Evolutionary conservation across 306 rosid species (phyloP).

Genomic region (Sphenostylis stenocarpa): DNA sequence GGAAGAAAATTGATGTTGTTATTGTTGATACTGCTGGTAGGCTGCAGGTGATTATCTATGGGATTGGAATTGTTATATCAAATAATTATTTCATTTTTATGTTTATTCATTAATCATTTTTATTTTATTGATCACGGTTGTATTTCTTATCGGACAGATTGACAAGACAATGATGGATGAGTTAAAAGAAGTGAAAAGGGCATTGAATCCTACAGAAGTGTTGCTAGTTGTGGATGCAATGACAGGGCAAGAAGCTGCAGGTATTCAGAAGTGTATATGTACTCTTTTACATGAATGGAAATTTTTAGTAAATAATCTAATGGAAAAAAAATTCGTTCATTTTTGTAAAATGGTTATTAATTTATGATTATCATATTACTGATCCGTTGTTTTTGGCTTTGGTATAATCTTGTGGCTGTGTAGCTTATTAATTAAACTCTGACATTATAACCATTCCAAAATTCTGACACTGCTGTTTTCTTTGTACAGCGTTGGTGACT

Average conservation of each 20-base stretch:
- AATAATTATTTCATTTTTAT: background rate
- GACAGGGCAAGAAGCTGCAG: conserved; percentile 99
- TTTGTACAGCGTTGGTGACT: conserved; percentile 78
- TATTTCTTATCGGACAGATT: conserved; percentile 54
- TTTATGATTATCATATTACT: conserved; percentile 11
- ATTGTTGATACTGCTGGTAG: conserved; percentile 98
- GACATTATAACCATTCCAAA: conserved; percentile 3
- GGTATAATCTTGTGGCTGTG: background rate
- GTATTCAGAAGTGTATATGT: conserved; percentile 43
- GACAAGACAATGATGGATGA: conserved; percentile 98
- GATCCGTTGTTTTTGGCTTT: conserved; percentile 12
- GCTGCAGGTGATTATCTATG: conserved; percentile 74
- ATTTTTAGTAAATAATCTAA: conserved; percentile 4
- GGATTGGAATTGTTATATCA: conserved; percentile 1
- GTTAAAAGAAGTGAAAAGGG: conserved; percentile 83
- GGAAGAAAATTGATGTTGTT: conserved; percentile 83
- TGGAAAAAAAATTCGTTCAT: background rate
- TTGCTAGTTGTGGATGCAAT: conserved; percentile 99
- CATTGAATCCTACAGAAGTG: conserved; percentile 83
- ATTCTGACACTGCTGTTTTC: conserved; percentile 24
- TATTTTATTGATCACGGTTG: conserved; percentile 18
- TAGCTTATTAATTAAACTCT: background rate
- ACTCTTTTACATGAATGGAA: conserved; percentile 3
- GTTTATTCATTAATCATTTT: conserved; percentile 1
- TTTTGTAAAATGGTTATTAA: conserved; percentile 17